Evolutionary conservation across 257 asterid species (phyloP), one percentile per base, ranked within the genome.

Genomic region (Echium plantagineum): DNA sequence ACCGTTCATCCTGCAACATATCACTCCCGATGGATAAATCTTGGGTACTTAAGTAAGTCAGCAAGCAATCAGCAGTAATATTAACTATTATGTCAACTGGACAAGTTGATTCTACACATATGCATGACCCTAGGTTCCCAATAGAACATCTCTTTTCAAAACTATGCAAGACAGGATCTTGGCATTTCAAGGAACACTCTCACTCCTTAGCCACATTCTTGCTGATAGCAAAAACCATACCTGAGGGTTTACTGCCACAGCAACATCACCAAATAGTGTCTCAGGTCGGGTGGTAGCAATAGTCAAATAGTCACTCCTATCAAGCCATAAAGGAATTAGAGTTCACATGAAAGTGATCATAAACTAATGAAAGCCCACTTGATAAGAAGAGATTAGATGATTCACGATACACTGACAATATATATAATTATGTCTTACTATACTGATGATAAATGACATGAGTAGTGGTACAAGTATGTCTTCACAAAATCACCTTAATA

Each of bases 201-300:
- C 26, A 24, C 26, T 24, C 53, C 5, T 61, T 31, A 5, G n/a
- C 26, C 13, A 24, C 22, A 42, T 8, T 35, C 4, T 55, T 20
- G 26, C 26, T 24, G 20, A 51, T 59, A 65, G 54, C 68, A 48
- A 59, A 47, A 58, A 67, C 62, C 71, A 65, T 81, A 91, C 98
- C 93, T 73, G 58, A 49, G 98, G 98, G 81, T 91, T 75, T 66
- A 91, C 95, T 12, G 98, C 98, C 61, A 91, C 61, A 21, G 98
- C 98, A 21, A 94, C 83, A 77, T 91, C 98, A 69, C 97, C 98
- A 66, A 91, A 91, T 74, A 91, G 86, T 66, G 98, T 91, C 83
- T 91, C 98, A 5, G 98, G 98, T 58, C 98, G 87, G 1, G 98
- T 88, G 53, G 98, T 91, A 69, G 98, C 97, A 77, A 91, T 86